phyloP scores from a whole-genome alignment of 2,329 filamentous ascomycete species.

The Magnaporthales sp. region DNA sequence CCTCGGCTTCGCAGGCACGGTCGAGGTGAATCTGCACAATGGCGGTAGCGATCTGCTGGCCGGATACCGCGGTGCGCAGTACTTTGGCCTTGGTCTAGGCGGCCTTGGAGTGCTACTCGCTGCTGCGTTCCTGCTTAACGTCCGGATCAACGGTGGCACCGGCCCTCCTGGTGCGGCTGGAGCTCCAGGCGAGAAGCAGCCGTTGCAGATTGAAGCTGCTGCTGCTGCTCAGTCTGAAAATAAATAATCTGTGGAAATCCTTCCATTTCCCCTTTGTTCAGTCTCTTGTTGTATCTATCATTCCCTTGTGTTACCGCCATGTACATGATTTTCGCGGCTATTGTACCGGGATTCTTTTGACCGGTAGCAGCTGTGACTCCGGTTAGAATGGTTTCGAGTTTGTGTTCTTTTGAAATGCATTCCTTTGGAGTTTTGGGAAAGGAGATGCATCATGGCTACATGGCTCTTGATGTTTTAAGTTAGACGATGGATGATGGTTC shows the following conservation, averaged over 20 bases:
- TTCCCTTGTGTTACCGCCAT: not conserved
- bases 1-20: conserved; percentile 56
- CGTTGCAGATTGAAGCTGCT: not conserved
- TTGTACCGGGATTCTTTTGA: not conserved
- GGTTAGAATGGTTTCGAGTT: not conserved
- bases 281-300: not conserved
- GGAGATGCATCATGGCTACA: not conserved
- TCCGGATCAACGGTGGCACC: not conserved
- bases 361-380: not conserved
- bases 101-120: conserved; percentile 25
- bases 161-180: not conserved
- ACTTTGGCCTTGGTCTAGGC: conserved; percentile 31
- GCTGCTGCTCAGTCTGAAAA: not conserved
- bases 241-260: not conserved
- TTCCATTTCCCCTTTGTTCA: not conserved
- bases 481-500: not conserved
- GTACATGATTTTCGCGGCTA: not conserved
- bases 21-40: conserved; percentile 35
- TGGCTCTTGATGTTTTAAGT: not conserved
- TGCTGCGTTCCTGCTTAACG: conserved; percentile 18
- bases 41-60: conserved; percentile 17
- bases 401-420: not conserved
- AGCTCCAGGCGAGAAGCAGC: not conserved
- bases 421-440: not conserved
- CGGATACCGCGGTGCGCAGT: conserved; percentile 29